Base-by-base conservation (phyloP, 1,139 yeast species). In the Pichia sp. region DNA sequence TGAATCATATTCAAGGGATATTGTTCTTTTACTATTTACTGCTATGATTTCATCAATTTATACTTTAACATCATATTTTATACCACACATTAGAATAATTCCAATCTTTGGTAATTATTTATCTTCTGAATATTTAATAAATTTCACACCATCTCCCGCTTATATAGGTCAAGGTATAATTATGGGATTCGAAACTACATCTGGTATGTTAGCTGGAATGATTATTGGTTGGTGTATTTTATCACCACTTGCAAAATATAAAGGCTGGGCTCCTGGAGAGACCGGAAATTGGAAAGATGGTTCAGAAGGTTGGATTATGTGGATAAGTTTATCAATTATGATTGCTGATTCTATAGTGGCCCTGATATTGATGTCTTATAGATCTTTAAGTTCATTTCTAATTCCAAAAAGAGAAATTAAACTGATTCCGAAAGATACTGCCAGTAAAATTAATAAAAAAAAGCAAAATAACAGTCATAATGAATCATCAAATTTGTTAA, bases 131-230 rank as follows among this genome's bases (percentile, higher is more conserved):
- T 86, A 87, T 64, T 72, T 85, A 43, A 86, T 97, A 94, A 82
- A 86, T 49, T 78, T 92, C 51, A 96, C 92, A 64, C 96, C 97
- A 0, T 88, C 97, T 0, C 97, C 98, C 0, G 97, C 98, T 0
- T 92, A 92, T 64, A 77, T 92, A 39, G 98, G 98, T 2, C 98
- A 92, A 66, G 98, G 98, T 4, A 89, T 92, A 41, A 92, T 92
- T 49, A 92, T 92, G 98, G 98, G 98, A 0, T 69, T 88, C 7
- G 89, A 92, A 2, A 90, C 97, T 0, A 95, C 90, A 0, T 74
- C 87, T 3, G 86, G 90, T 54, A 92, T 92, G 97, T 69, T 92
- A 40, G 76, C 88, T 59, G 98, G 98, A 3, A 83, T 95, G 25
- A 57, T 92, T 2, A 60, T 90, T 5, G 98, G 98, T 0, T 92